A percentile compares a stretch with the other conserved stretches of the same genome.
phyloP scores from a whole-genome alignment of 2,329 filamentous ascomycete genomes.

The Talaromyces sp. region DNA sequence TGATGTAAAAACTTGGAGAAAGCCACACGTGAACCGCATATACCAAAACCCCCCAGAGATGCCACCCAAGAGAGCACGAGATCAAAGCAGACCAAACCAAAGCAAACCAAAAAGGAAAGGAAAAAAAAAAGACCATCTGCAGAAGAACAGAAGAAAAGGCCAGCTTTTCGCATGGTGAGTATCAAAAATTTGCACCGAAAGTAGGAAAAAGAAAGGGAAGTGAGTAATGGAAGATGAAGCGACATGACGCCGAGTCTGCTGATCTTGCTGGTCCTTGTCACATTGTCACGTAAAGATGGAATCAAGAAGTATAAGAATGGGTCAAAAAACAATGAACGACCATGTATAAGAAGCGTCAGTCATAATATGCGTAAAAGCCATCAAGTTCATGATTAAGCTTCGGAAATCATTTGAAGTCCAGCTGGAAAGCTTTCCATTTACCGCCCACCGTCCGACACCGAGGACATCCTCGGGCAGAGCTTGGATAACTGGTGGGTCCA shows the following conservation, averaged over 20 bases:
- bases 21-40: not conserved
- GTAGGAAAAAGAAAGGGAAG: not conserved
- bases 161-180: conserved; percentile 28
- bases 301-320: conserved; percentile 6
- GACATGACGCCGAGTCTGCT: conserved; percentile 1
- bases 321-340: conserved; percentile 17
- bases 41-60: conserved; percentile 4
- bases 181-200: conserved; percentile 23
- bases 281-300: conserved; percentile 5
- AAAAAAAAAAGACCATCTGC: conserved; percentile 9
- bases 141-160: conserved; percentile 27
- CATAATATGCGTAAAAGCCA: conserved; percentile 35
- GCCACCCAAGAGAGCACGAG: not conserved
- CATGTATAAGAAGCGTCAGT: conserved; percentile 28
- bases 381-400: conserved; percentile 1
- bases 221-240: not conserved
- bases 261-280: conserved; percentile 7
- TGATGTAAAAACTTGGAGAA: conserved; percentile 12
- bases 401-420: conserved; percentile 47
- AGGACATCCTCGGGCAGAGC: conserved; percentile 46
- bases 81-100: not conserved
- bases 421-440: conserved; percentile 53
- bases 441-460: conserved; percentile 49
- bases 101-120: not conserved
- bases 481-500: conserved; percentile 41